These are phyloP conservation scores for Starmerella stellata DNA, from an alignment of 805 yeast species.

Conservation along the genomic window DNA sequence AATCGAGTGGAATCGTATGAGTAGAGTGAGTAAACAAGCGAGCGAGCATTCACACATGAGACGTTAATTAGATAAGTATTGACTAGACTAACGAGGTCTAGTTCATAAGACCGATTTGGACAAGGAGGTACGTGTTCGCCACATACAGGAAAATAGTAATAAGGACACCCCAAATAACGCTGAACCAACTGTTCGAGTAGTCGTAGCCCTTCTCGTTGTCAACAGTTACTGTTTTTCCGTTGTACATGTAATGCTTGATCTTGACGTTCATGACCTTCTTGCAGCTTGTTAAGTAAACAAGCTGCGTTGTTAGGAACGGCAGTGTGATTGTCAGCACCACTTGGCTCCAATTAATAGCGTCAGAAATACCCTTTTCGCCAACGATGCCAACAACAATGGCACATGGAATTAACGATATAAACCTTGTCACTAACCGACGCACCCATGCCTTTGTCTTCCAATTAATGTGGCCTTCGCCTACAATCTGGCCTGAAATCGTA, in stretches of 20 bases:
- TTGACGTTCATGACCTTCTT: conserved; percentile 41
- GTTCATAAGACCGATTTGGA: conserved; percentile 26
- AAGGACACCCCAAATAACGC: conserved; percentile 32
- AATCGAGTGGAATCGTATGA: too few species aligned
- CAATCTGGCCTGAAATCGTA: conserved; percentile 85
- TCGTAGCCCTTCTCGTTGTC: conserved; percentile 13
- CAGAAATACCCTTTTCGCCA: conserved; percentile 54
- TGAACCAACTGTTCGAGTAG: conserved; percentile 39
- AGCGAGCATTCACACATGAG: too few species aligned
- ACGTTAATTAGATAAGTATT: too few species aligned
- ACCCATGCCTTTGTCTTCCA: conserved; percentile 72
- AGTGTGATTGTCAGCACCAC: conserved; percentile 64
- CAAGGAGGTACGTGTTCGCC: conserved; percentile 50
- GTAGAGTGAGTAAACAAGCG: too few species aligned
- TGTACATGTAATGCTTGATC: conserved; percentile 9
- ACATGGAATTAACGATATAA: conserved; percentile 68
- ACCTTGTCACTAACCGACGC: conserved; percentile 58
- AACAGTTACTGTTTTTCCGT: neutral
- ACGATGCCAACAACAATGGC: conserved; percentile 48
- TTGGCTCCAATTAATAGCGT: conserved; percentile 69
- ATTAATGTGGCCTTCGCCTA: conserved; percentile 71
- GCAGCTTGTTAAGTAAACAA: conserved; percentile 61
- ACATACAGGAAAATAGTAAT: conserved; percentile 58
- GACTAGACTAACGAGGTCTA: too few species aligned
- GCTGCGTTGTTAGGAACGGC: conserved; percentile 72